Percentiles rank a stretch among this genome's conserved stretches.
These are phyloP conservation scores for Phytophthora fragariae DNA, from an alignment of 352 stramenopile genomes.

Conservation along the genomic window DNA sequence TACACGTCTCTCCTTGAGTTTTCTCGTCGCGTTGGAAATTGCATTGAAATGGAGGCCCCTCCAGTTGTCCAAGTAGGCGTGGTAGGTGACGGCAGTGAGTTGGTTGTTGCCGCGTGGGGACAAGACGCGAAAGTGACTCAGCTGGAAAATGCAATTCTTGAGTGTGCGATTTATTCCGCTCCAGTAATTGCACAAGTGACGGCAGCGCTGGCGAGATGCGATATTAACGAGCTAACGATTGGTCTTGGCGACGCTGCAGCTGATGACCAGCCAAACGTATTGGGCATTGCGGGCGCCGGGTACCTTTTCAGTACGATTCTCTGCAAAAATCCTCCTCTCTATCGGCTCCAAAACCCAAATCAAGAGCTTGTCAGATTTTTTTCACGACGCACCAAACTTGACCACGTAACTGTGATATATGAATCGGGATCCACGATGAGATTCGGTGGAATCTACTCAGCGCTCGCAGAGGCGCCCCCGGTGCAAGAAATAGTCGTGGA, in stretches of 20 bases:
- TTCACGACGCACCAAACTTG: background rate
- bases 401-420: background rate
- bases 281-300: too few relatives aligned
- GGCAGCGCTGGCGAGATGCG: background rate
- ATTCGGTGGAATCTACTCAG: background rate
- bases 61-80: background rate
- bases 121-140: background rate
- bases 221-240: background rate
- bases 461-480: background rate
- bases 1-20: background rate
- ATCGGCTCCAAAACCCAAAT: background rate
- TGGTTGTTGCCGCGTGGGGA: background rate
- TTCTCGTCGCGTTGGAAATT: background rate
- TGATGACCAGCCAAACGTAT: background rate
- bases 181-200: background rate
- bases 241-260: too few relatives aligned
- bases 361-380: background rate
- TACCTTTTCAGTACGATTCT: background rate
- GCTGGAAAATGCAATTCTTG: background rate
- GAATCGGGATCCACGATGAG: background rate
- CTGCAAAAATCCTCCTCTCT: background rate
- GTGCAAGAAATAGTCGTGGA: background rate
- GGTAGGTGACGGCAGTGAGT: background rate
- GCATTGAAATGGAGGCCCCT: background rate
- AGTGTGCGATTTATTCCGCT: background rate